Base-by-base conservation (phyloP, 2,329 filamentous ascomycete genomes). In the Aspergillus fijiensis region DNA sequence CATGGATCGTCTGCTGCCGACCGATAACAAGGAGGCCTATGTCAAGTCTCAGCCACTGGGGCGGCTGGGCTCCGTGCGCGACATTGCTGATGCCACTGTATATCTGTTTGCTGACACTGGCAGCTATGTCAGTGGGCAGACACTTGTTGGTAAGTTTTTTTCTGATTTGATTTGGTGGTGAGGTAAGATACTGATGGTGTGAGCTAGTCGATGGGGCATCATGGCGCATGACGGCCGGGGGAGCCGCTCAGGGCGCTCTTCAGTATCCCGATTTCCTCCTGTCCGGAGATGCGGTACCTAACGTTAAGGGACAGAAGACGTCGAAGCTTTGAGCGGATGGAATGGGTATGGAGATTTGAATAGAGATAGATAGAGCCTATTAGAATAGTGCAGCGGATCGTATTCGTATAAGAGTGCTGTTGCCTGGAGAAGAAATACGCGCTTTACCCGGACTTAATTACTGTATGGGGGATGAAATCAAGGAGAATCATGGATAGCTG, bases 1-100 rank as follows among this genome's bases (percentile, higher is more conserved):
- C 49, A 84, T 92, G 82, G 83, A 85, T 51, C 82, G 90, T 11
- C 80, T 90, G 2, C 67, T 83, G 3, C 81, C 85, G 33, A 81
- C 83, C 23, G 80, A 83, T 56, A 76, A 83, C 1, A 80, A 81
- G 1, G 76, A 79, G 14, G 75, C 77, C 0, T 76, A 79, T 1
- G 68, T 81, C 35, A 78, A 82, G 27, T 63, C 67, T 2, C 84
- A 96, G 42, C 95, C 95, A 0, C 78, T 88, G 2, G 92, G 92
- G 1, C 83, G 93, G 59, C 87, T 87, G 75, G 95, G 94, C 6
- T 85, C 85, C 0, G 86, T 96, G 27, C 89, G 89, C 65, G 94
- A 99, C 71, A 92, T 99, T 69, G 90, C 92, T 0, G 94, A 99
- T 76, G 91, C 94, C 1, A 97, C 94, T 0, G 85, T 98, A 0